A percentile compares a stretch with the other conserved stretches of the same genome.
phyloP scores from a whole-genome alignment of 805 yeast species.

The Schizosaccharomyces japonicus region DNA sequence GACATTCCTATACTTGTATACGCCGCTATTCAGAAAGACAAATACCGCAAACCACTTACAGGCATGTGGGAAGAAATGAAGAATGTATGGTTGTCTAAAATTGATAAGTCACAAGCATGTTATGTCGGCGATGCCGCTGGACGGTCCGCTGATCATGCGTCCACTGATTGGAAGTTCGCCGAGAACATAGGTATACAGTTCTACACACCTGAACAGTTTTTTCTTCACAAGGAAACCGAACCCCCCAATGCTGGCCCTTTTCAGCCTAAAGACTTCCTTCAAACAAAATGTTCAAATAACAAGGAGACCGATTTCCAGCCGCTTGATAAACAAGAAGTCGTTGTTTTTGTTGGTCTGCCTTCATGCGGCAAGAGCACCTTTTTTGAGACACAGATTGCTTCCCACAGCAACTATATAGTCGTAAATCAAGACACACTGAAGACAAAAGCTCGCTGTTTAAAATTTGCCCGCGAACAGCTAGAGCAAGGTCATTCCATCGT shows the following conservation, averaged over 20 bases:
- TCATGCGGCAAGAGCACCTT: slow-evolving; percentile 3
- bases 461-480: not conserved
- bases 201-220: slow-evolving; percentile 48
- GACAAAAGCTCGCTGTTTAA: not conserved
- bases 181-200: slow-evolving; percentile 28
- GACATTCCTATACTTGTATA: slow-evolving; percentile 8
- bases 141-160: slow-evolving; percentile 50
- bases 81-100: not conserved
- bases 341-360: slow-evolving; percentile 3
- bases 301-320: not conserved
- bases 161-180: slow-evolving; percentile 56
- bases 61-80: slow-evolving; percentile 78
- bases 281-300: not conserved
- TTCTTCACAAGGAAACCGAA: slow-evolving; percentile 12
- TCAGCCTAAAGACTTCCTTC: not conserved
- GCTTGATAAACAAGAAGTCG: not conserved
- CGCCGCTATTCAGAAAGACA: slow-evolving; percentile 11
- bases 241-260: not conserved
- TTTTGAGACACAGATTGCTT: not conserved
- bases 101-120: slow-evolving; percentile 24
- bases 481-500: not conserved
- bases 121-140: slow-evolving; percentile 98
- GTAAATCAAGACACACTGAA: slow-evolving; percentile 4
- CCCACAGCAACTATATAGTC: not conserved
- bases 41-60: slow-evolving; percentile 37